Evolutionary conservation across 345 rosid genomes (phyloP), one percentile per base, ranked within the genome.

Genomic region (Luvunga scandens): DNA sequence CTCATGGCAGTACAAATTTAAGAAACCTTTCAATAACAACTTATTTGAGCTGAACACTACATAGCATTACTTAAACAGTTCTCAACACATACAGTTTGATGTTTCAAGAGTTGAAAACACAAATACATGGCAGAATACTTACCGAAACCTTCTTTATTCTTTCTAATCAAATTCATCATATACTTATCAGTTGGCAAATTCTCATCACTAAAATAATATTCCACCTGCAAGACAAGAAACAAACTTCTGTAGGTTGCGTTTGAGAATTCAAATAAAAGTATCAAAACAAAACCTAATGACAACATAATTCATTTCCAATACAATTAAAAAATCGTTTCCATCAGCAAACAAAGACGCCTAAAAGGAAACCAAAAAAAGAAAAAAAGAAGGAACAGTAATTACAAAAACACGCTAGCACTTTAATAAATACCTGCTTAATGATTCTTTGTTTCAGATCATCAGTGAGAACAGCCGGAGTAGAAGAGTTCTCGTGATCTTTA

Each of bases 161-260:
- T 90, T 88, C 89, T 92, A 68, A 93, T 87, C 77, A 88, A 83
- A 84, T 79, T 81, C 76, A 88, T 79, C 89, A 93, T 83, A 78
- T 91, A 80, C 75, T 92, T 95, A 84, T 95, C 99, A 6, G 88
- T 85, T 30, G 87, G 94, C 83, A 95, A 84, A 86, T 95, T 95
- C 78, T 91, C 98, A 72, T 93, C 97, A 70, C 99, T 90, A 77
- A 95, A 95, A 77, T 95, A 95, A 65, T 93, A 92, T 71, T 95
- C 98, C 79, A 90, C 99, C 99, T 95, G 73, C 75, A 87, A 78
- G 75, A 82, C 24, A 19, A 45, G 19, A 45, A 68, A 18, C 34
- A 1, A 28, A 48, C 16, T 61, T 21, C 75, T 48, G 21, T 48
- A 31, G 50, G 71, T 14, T 27, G 57, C 73, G 18, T 50, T 18